A percentile compares a stretch with the other conserved stretches of the same genome.
Evolutionary conservation across 2,329 filamentous ascomycete species (phyloP).

Genomic region (Penicillium digitatum): DNA sequence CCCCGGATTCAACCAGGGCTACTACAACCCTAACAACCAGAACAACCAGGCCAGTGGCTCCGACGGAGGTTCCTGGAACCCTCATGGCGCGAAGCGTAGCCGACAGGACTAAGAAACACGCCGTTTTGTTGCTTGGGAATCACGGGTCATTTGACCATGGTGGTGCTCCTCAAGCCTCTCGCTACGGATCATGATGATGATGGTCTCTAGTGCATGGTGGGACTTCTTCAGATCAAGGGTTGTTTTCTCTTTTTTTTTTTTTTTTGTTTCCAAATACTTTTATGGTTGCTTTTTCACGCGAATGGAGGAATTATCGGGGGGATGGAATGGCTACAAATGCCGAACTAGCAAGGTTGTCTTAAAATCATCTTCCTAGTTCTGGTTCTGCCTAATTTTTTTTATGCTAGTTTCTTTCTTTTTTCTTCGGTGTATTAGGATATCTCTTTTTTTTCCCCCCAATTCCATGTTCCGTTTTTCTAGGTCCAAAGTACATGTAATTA

Average conservation of each 20-base stretch:
- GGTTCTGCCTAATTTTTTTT: not conserved
- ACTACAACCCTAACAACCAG: constrained; percentile 40
- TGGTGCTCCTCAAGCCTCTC: not conserved
- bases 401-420: not conserved
- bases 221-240: not conserved
- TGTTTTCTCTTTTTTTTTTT: not conserved
- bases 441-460: not conserved
- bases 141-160: not conserved
- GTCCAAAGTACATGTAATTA: not conserved
- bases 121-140: not conserved
- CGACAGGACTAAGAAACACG: constrained; percentile 58
- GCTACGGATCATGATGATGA: not conserved
- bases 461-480: not conserved
- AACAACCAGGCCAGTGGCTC: constrained; percentile 20
- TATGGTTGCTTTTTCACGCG: not conserved
- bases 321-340: not conserved
- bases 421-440: not conserved
- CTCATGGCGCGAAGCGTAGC: constrained; percentile 74
- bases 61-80: constrained; percentile 66
- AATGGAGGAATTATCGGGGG: not conserved
- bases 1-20: constrained; percentile 34
- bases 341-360: not conserved
- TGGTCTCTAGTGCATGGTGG: not conserved
- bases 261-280: not conserved
- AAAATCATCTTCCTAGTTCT: not conserved